Evolutionary conservation across 305 asterid species (phyloP).

Genomic region (Solanum hybrid): DNA sequence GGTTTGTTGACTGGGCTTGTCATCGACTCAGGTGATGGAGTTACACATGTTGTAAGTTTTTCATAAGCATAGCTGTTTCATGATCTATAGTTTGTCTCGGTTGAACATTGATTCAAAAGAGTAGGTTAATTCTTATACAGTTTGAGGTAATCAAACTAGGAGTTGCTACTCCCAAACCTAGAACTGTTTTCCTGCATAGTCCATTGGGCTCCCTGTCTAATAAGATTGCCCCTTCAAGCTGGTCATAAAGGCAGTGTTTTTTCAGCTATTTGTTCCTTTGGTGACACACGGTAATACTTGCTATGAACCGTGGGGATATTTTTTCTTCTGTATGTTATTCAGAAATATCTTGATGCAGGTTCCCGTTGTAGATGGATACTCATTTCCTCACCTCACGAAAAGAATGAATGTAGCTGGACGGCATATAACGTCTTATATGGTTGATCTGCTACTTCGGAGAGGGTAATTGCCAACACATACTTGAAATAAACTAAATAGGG

Average conservation of each 20-base stretch:
- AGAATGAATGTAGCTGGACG: slow-evolving; percentile 97
- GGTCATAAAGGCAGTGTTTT: background rate
- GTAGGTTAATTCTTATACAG: background rate
- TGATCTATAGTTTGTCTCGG: background rate
- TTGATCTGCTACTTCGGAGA: slow-evolving; percentile 87
- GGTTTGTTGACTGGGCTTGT: slow-evolving; percentile 95
- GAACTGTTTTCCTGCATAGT: background rate
- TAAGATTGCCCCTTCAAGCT: background rate
- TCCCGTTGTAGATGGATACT: slow-evolving; percentile 97
- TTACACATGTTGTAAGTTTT: slow-evolving; percentile 81
- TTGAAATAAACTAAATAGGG: background rate
- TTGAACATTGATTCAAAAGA: background rate
- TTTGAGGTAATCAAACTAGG: background rate
- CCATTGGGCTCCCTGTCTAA: background rate
- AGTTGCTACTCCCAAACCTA: background rate
- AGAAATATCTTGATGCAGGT: slow-evolving; percentile 38
- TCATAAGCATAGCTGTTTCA: background rate
- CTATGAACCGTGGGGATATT: slow-evolving; percentile 1
- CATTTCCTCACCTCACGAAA: slow-evolving; percentile 95
- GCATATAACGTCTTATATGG: slow-evolving; percentile 87
- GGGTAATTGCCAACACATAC: slow-evolving; percentile 43
- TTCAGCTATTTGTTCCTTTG: background rate
- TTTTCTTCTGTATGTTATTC: slow-evolving; percentile 1
- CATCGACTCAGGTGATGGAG: slow-evolving; percentile 97
- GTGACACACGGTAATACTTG: background rate